Evolutionary conservation across 352 stramenopile genomes (phyloP).

Genomic region (Phytophthora quininea): DNA sequence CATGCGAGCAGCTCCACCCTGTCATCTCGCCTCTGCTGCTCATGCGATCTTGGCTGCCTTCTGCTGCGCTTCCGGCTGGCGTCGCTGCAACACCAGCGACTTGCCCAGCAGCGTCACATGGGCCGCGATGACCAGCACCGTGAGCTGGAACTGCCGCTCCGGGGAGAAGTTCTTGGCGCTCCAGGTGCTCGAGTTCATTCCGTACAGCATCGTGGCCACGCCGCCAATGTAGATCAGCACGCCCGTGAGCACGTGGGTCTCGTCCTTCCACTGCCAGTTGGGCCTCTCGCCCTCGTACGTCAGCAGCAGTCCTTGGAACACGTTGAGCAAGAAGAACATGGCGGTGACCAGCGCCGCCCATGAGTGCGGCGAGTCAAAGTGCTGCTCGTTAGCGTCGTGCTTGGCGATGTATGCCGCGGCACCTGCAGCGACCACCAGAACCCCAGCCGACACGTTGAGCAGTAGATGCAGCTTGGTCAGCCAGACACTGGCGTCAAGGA

Average conservation of each 20-base stretch:
- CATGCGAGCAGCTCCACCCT: constrained; percentile 1
- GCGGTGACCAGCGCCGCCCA: constrained; percentile 58
- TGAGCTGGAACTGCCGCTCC: constrained; percentile 53
- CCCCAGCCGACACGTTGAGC: constrained; percentile 46
- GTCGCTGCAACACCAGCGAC: constrained; percentile 33
- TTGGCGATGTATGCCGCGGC: constrained; percentile 48
- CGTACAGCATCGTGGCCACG: constrained; percentile 54
- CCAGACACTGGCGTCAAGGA: constrained; percentile 37
- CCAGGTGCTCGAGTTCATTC: constrained; percentile 55
- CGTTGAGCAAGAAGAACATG: constrained; percentile 68
- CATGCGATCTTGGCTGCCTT: constrained; percentile 15
- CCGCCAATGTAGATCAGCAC: constrained; percentile 63
- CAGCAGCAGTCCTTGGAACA: constrained; percentile 67
- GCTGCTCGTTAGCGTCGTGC: constrained; percentile 23
- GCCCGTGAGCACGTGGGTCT: constrained; percentile 68
- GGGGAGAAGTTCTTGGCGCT: constrained; percentile 33
- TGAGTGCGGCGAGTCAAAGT: constrained; percentile 58
- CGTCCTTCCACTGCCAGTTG: constrained; percentile 81
- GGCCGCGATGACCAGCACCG: constrained; percentile 50
- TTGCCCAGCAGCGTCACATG: constrained; percentile 55
- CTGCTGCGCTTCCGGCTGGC: constrained; percentile 1
- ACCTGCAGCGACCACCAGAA: constrained; percentile 48
- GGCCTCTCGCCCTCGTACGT: constrained; percentile 55
- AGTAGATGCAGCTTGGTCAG: constrained; percentile 65
- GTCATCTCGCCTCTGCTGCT: neutral